Evolutionary conservation across 768 basidiomycete genomes (phyloP), one percentile per base, ranked within the genome.

Genomic region (Mycena crocata): DNA sequence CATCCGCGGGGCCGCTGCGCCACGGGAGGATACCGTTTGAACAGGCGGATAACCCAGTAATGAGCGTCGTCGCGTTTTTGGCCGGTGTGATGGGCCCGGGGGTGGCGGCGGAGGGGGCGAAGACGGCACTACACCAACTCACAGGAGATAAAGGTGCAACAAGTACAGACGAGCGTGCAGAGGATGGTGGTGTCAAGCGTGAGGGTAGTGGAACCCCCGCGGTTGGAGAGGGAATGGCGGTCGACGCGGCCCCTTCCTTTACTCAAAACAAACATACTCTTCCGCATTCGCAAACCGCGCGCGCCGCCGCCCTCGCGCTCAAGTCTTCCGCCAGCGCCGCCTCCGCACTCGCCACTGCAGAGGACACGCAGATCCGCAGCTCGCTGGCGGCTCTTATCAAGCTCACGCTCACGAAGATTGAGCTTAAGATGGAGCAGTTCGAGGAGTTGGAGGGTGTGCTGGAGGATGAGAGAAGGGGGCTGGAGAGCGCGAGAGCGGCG

Each of bases 61-160:
- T 99, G 95, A 95, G 93, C 77, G 98, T 99, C 26, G 96, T 99
- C 23, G 95, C 98, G 2, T 99, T 98, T 82, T 84, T 99, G 26
- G 95, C 98, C 10, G 93, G 94, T 8, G 95, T 96, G 13, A 92
- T 99, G 9, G 90, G 89, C 13, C 95, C 95, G 0, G 90, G 91
- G 0, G 92, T 98, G 5, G 97, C 96, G 5, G 93, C 95, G 0
- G 95, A 95, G 65, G 97, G 96, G 1, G 98, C 98, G 8, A 95
- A 95, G 77, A 90, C 90, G 0, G 96, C 95, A 0, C 79, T 97
- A 66, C 93, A 93, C 48, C 92, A 93, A 62, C 84, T 97, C 23
- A 91, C 90, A 12, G 89, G 90, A 13, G 81, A 86, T 44, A 83
- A 82, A 63, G 81, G 71, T 56, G 76, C 70, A 23, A 79, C 80